Base-by-base conservation (phyloP, 2,329 filamentous ascomycete species). In the Diaporthe humulicola region DNA sequence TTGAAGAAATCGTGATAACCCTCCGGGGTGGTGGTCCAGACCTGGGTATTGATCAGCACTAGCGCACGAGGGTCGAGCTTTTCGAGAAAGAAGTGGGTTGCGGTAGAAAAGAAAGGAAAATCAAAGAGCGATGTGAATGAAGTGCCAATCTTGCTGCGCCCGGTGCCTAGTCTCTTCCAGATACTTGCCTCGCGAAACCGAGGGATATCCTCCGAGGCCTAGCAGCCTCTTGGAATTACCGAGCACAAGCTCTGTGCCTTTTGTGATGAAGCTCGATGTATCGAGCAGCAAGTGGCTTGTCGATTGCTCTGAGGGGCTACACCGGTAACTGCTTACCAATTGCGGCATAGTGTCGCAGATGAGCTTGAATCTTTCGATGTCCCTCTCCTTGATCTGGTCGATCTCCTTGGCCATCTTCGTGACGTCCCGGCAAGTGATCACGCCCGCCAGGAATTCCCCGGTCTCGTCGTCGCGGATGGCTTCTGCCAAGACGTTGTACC, bases 301-400 rank as follows among this genome's bases (percentile, higher is more conserved):
- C 57, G 50, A 40, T 48, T 42, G 25, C 57, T 54, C 33, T 19
- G 54, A n/a, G 70, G 70, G 57, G 58, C 48, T 33, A 40, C 57
- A 42, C 30, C 57, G 42, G 30, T 64, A 56, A 56, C 8, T 64
- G 56, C 73, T 74, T 71, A 74, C 91, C 83, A 93, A 85, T 78
- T 93, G 91, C 2, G 91, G 91, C 88, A 93, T 92, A 28, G 89
- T 93, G 77, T 96, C 94, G 77, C 93, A 94, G 66, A 96, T 95
- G 9, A 93, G 86, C 79, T 92, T 91, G 81, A 96, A 96, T 66
- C 93, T 90, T 78, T 91, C 89, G 78, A 95, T 93, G 76, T 95
- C 94, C 70, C 91, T 88, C 76, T 92, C 89, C 76, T 91, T 92
- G 79, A 95, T 93, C 50, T 90, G 88, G 2, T 89, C 90, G 70